Evolutionary conservation across 2,329 filamentous ascomycete genomes (phyloP).

Genomic region (Botrytis porri): DNA sequence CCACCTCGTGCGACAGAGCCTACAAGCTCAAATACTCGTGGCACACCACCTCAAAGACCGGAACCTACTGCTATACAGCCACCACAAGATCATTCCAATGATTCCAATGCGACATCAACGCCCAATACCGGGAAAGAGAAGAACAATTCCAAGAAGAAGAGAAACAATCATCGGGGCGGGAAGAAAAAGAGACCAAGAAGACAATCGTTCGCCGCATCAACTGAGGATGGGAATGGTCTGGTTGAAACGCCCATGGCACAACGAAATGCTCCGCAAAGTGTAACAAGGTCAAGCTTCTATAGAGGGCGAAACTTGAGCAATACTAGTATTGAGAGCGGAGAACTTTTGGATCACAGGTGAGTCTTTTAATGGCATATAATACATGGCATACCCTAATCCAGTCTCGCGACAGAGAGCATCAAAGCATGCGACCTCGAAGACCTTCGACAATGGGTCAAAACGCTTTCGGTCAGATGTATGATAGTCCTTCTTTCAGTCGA

Average conservation of each 20-base stretch:
- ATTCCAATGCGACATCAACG: constrained; percentile 26
- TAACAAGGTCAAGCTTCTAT: constrained; percentile 46
- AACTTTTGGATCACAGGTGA: constrained; percentile 80
- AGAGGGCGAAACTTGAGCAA: constrained; percentile 64
- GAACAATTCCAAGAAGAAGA: constrained; percentile 54
- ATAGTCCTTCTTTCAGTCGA: constrained; percentile 37
- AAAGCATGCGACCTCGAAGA: constrained; percentile 61
- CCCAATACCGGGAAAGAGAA: constrained; percentile 22
- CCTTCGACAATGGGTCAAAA: constrained; percentile 46
- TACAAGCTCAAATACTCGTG: constrained; percentile 21
- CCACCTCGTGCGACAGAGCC: constrained; percentile 22
- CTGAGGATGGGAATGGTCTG: constrained; percentile 46
- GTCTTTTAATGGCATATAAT: constrained; percentile 25
- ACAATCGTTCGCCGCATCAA: constrained; percentile 72
- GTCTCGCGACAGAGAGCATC: constrained; percentile 37
- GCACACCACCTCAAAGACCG: constrained; percentile 26
- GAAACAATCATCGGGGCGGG: constrained; percentile 70
- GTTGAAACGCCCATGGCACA: constrained; percentile 38
- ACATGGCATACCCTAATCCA: constrained; percentile 21
- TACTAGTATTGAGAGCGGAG: constrained; percentile 86
- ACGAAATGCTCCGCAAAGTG: constrained; percentile 37
- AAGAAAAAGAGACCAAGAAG: constrained; percentile 74
- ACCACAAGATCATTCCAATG: constrained; percentile 18
- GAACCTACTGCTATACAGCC: constrained; percentile 32
- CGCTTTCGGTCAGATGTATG: constrained; percentile 39